phyloP scores from a whole-genome alignment of 1,139 yeast genomes.

The Sugiyamaella paludigena region DNA sequence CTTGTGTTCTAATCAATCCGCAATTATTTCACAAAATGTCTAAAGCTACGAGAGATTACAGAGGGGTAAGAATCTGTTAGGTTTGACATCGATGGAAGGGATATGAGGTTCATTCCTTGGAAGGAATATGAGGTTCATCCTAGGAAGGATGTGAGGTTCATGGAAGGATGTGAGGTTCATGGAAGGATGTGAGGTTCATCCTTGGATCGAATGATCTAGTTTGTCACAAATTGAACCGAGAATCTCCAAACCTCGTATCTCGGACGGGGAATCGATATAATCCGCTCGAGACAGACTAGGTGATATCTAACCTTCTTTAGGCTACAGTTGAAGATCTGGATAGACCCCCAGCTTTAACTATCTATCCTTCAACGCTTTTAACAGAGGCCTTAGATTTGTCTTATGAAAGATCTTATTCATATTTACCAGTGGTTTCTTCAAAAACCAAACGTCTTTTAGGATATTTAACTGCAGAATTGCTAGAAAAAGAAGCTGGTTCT shows the following conservation, averaged over 20 bases:
- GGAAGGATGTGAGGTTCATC: too few species aligned
- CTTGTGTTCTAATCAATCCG: too few species aligned
- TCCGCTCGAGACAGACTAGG: too few species aligned
- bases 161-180: too few species aligned
- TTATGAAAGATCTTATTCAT: slow-evolving; percentile 56
- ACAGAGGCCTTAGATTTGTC: slow-evolving; percentile 47
- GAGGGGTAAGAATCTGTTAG: slow-evolving; percentile 28
- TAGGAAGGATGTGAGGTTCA: too few species aligned
- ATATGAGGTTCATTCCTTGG: too few species aligned
- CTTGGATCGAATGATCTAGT: too few species aligned
- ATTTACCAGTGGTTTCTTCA: slow-evolving; percentile 57
- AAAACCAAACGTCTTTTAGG: slow-evolving; percentile 52
- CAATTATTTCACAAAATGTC: background rate
- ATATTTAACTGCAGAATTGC: slow-evolving; percentile 52
- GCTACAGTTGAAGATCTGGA: slow-evolving; percentile 63
- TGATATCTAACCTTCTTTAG: slow-evolving; percentile 20
- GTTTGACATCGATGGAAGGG: background rate
- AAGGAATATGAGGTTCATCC: background rate
- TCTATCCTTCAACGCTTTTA: slow-evolving; percentile 52
- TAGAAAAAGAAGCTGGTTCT: slow-evolving; percentile 37
- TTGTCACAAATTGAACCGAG: too few species aligned
- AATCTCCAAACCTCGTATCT: too few species aligned
- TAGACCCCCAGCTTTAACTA: slow-evolving; percentile 58
- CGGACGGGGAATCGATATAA: too few species aligned
- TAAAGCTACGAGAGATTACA: slow-evolving; percentile 21